Percentiles rank a stretch among this genome's conserved stretches.
Conservation (phyloP, 495 filamentous ascomycete species). For the Penicillium pancosmium region DNA sequence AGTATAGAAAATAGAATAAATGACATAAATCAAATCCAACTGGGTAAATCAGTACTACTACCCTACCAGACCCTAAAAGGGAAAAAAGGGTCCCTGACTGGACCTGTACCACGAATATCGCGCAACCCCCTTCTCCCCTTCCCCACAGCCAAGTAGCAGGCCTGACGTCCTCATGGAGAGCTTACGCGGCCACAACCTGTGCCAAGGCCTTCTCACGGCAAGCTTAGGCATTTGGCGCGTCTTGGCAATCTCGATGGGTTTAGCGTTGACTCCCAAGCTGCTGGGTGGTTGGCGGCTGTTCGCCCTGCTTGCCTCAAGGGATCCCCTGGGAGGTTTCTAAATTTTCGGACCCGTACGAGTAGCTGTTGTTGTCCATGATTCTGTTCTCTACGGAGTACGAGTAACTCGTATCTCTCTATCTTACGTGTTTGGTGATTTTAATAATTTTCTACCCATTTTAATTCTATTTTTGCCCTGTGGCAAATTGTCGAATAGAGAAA, state of each 20-base stretch:
- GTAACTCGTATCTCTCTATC: background rate
- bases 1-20: too few relatives aligned
- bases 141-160: conserved; percentile 19
- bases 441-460: background rate
- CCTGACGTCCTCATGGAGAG: conserved; percentile 29
- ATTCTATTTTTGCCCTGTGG: conserved; percentile 9
- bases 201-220: conserved; percentile 28
- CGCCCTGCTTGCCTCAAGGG: conserved; percentile 2
- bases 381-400: background rate
- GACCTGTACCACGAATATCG: conserved; percentile 8
- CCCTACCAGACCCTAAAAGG: background rate
- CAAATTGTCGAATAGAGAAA: conserved; percentile 5
- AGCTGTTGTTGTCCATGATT: background rate
- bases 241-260: conserved; percentile 22
- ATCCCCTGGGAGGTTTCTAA: background rate
- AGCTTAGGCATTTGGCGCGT: conserved; percentile 36
- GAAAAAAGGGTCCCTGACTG: conserved; percentile 11
- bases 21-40: background rate
- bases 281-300: background rate
- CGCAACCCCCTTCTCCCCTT: conserved; percentile 6
- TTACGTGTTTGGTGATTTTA: background rate
- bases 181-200: conserved; percentile 33
- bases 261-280: background rate
- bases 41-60: background rate
- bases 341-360: too few relatives aligned